These are phyloP conservation scores for Mycena rosella DNA, from an alignment of 768 basidiomycete species.

Conservation along the genomic window DNA sequence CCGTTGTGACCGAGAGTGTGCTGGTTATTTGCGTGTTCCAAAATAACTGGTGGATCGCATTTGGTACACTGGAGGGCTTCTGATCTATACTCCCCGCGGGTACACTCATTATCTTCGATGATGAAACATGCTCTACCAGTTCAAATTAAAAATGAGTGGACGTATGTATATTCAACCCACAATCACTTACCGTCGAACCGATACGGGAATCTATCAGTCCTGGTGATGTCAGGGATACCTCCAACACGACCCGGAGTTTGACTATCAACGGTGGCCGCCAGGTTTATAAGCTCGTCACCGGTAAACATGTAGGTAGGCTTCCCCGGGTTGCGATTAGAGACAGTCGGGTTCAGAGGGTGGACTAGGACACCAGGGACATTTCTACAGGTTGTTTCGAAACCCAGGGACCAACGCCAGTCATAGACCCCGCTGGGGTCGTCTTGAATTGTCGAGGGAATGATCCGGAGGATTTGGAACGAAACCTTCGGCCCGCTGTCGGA, in stretches of 20 bases:
- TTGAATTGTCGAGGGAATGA: background rate
- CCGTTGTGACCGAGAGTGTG: constrained; percentile 37
- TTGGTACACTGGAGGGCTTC: constrained; percentile 1
- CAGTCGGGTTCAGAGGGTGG: background rate
- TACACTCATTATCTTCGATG: background rate
- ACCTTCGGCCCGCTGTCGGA: background rate
- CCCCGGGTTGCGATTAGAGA: background rate
- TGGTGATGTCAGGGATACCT: background rate
- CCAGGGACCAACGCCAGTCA: background rate
- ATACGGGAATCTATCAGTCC: constrained; percentile 3
- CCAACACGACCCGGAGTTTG: too few relatives aligned
- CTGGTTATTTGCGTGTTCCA: constrained; percentile 13
- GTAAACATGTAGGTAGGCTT: background rate
- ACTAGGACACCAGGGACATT: background rate
- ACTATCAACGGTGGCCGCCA: background rate
- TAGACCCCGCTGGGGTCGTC: background rate
- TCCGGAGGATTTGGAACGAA: constrained; percentile 5
- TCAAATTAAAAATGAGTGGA: background rate
- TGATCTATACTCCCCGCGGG: background rate
- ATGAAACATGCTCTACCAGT: constrained; percentile 19
- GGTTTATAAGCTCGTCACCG: background rate
- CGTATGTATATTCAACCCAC: too few relatives aligned
- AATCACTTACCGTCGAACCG: background rate
- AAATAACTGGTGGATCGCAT: constrained; percentile 4
- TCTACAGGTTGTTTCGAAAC: background rate